Evolutionary conservation across 192 early-diverging fungal genomes (phyloP).

Genomic region (Backusella tuberculispora): DNA sequence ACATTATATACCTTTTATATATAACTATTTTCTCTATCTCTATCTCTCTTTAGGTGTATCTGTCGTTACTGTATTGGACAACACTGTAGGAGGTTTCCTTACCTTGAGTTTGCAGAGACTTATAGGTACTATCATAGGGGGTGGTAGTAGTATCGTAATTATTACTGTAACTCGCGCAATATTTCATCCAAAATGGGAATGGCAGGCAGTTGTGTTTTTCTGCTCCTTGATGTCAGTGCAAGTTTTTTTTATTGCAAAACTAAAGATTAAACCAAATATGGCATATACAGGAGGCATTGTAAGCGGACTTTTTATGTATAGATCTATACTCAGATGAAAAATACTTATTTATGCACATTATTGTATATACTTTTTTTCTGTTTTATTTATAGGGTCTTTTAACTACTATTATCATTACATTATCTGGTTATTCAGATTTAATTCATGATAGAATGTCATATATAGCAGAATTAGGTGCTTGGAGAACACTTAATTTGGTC

Average conservation of each 20-base stretch:
- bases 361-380: too few species aligned
- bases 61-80: constrained; percentile 24
- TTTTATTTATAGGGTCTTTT: constrained; percentile 15
- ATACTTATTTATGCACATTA: not conserved
- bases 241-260: constrained; percentile 28
- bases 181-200: constrained; percentile 26
- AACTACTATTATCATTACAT: constrained; percentile 18
- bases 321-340: not conserved
- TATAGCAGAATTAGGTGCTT: constrained; percentile 1
- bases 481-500: constrained; percentile 26
- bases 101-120: constrained; percentile 19
- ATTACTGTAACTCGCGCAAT: constrained; percentile 10
- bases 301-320: not conserved
- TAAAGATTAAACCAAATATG: constrained; percentile 20
- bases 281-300: constrained; percentile 30
- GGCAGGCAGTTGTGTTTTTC: constrained; percentile 21
- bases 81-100: constrained; percentile 21
- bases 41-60: constrained; percentile 14
- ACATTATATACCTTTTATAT: not conserved
- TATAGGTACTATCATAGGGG: constrained; percentile 20
- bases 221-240: constrained; percentile 16
- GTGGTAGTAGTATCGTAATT: not conserved
- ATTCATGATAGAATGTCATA: constrained; percentile 13
- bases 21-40: not conserved
- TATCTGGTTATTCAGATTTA: constrained; percentile 20